A percentile compares a stretch with the other conserved stretches of the same genome.
Evolutionary conservation across 2,329 filamentous ascomycete genomes (phyloP).

Genomic region (Alternaria arborescens): DNA sequence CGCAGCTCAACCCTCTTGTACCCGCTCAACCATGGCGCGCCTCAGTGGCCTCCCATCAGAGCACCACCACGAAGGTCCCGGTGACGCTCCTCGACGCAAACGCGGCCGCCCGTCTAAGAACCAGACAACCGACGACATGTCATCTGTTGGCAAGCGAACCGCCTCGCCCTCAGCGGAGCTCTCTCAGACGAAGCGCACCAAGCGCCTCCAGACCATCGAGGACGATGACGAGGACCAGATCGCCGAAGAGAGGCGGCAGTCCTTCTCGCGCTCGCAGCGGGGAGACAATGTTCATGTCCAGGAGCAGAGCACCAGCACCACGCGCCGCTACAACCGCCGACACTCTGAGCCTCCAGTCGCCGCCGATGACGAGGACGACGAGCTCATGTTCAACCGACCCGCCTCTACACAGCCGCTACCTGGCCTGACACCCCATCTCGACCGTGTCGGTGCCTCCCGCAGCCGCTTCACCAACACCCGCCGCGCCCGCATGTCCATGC

Average conservation of each 20-base stretch:
- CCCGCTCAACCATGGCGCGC: constrained; percentile 41
- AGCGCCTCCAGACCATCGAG: constrained; percentile 41
- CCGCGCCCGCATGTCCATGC: constrained; percentile 47
- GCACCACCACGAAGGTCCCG: constrained; percentile 48
- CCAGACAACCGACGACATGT: constrained; percentile 29
- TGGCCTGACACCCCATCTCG: constrained; percentile 46
- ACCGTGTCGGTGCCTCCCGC: constrained; percentile 38
- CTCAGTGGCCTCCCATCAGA: constrained; percentile 47
- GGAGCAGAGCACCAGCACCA: constrained; percentile 22
- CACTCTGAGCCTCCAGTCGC: constrained; percentile 46
- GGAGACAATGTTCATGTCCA: constrained; percentile 27
- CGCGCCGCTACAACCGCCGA: constrained; percentile 39
- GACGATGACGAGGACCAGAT: constrained; percentile 45
- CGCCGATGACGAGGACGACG: constrained; percentile 25
- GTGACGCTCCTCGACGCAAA: constrained; percentile 44
- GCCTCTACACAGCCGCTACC: constrained; percentile 38
- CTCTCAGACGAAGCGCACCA: constrained; percentile 44
- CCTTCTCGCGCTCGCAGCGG: constrained; percentile 37
- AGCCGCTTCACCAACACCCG: constrained; percentile 37
- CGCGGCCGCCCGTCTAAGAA: constrained; percentile 41
- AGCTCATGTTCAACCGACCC: constrained; percentile 26
- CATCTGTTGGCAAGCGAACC: constrained; percentile 37
- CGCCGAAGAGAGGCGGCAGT: constrained; percentile 43
- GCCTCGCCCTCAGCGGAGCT: constrained; percentile 39
- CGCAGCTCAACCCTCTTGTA: neutral